A percentile compares a stretch with the other conserved stretches of the same genome.
Evolutionary conservation across 345 rosid genomes (phyloP).

Genomic region (Gossypium ekmanianum): DNA sequence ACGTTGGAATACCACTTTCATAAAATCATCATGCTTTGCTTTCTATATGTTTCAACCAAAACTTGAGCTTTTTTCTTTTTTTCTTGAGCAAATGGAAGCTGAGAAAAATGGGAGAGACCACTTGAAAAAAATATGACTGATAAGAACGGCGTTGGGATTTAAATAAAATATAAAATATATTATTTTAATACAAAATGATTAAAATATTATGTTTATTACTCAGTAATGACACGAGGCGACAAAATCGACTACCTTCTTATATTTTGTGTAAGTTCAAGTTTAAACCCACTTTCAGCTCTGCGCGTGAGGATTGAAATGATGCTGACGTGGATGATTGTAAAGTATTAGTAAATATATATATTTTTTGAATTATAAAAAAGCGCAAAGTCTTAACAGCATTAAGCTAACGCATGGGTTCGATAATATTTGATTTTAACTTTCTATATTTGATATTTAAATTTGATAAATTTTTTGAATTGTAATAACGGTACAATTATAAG

Average conservation of each 20-base stretch:
- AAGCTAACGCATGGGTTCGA: accelerated
- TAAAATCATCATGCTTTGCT: constrained; percentile 3
- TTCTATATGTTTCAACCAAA: constrained; percentile 6
- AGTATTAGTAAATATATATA: too few relatives aligned
- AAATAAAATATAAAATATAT: not conserved
- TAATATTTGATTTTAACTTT: too few relatives aligned
- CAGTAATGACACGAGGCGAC: constrained; percentile 2
- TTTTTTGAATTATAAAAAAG: too few relatives aligned
- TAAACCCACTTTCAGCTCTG: not conserved
- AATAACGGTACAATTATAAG: too few relatives aligned
- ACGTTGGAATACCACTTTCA: constrained; percentile 46
- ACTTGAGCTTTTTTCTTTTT: not conserved
- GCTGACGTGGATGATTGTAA: too few relatives aligned
- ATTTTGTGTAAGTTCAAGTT: not conserved
- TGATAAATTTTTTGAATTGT: too few relatives aligned
- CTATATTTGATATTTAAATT: too few relatives aligned
- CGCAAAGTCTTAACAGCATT: accelerated
- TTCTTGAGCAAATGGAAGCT: not conserved
- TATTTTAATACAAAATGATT: not conserved
- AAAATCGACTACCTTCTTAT: not conserved
- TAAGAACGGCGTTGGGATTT: not conserved
- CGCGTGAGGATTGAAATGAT: not conserved
- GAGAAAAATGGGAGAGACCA: not conserved
- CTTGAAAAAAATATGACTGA: not conserved
- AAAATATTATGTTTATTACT: not conserved